Conservation (phyloP, 352 stramenopile species). For the Blastocystis sp. region DNA sequence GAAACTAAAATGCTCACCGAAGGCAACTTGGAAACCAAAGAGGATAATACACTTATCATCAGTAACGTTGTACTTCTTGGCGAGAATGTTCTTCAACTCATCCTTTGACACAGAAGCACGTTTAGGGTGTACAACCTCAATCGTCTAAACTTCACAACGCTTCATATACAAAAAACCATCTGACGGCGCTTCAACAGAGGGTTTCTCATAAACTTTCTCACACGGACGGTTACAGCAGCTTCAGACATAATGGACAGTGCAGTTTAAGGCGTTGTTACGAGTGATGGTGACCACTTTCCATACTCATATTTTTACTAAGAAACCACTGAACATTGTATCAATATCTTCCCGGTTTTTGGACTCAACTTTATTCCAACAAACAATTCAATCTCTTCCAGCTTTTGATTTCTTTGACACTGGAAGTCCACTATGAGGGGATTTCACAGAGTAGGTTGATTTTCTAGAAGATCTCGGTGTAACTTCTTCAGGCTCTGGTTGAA, state of each 20-base stretch:
- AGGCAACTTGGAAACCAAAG: slow-evolving; percentile 61
- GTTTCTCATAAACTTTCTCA: slow-evolving; percentile 63
- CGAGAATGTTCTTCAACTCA: slow-evolving; percentile 63
- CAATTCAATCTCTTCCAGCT: neutral
- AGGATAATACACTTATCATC: slow-evolving; percentile 64
- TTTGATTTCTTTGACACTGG: neutral
- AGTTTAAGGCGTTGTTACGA: neutral
- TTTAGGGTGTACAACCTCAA: slow-evolving; percentile 22
- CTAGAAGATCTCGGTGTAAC: neutral
- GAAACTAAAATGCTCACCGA: neutral
- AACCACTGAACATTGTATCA: neutral
- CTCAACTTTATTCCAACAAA: neutral
- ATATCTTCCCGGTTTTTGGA: neutral
- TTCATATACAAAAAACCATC: slow-evolving; percentile 21
- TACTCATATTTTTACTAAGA: neutral
- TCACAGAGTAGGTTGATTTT: neutral
- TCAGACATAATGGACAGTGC: slow-evolving; percentile 54
- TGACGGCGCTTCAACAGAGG: slow-evolving; percentile 61
- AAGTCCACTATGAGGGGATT: neutral
- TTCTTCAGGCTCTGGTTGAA: neutral
- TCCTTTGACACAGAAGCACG: slow-evolving; percentile 63
- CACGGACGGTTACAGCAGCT: slow-evolving; percentile 59
- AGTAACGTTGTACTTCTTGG: slow-evolving; percentile 62
- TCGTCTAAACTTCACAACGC: slow-evolving; percentile 26
- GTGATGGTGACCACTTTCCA: neutral